Evolutionary conservation across 495 filamentous ascomycete genomes (phyloP), one percentile per base, ranked within the genome.

Genomic region (Lepraria neglecta): DNA sequence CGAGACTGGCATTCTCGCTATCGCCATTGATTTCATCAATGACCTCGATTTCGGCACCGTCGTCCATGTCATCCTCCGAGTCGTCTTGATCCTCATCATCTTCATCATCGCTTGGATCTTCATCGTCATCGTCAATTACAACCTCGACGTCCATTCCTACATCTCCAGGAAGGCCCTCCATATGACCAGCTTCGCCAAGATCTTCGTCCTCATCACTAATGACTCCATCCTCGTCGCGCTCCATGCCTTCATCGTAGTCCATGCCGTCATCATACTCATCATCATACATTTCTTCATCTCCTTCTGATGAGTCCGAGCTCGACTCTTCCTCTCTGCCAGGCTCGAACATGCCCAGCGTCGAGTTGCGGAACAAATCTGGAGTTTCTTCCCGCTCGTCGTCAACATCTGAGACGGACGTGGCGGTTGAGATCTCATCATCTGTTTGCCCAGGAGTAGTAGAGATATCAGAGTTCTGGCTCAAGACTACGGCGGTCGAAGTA

Each of bases 331-430:
- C 87, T 64, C 89, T 81, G 62, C 84, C 82, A 63, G 88, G 89
- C 69, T 97, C 94, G 61, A 96, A 84, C 84, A 99, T 91, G 43
- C 95, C 95, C 38, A 99, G 79, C 5, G 95, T 90, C 4, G 94
- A 97, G 69, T 97, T 95, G 45, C 94, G 86, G 75, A 96, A 97
- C 9, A 99, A 82, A 76, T 99, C 95, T 24, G 94, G 94, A 9
- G 95, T 97, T 70, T 97, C 92, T 71, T 97, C 94, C 21, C 95
- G 88, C 60, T 90, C 87, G 67, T 91, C 88, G 35, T 91, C 90
- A 38, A 89, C 76, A 56, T 95, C 90, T 9, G 91, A 95, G 47
- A 95, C 82, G 0, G 94, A 97, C 11, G 92, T 91, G 30, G 92
- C 86, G 24, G 90, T 91, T 6, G 87, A 88, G 31, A 96, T 90